Evolutionary conservation across 106 monocot species (phyloP).

Genomic region (Iris macrosiphon): DNA sequence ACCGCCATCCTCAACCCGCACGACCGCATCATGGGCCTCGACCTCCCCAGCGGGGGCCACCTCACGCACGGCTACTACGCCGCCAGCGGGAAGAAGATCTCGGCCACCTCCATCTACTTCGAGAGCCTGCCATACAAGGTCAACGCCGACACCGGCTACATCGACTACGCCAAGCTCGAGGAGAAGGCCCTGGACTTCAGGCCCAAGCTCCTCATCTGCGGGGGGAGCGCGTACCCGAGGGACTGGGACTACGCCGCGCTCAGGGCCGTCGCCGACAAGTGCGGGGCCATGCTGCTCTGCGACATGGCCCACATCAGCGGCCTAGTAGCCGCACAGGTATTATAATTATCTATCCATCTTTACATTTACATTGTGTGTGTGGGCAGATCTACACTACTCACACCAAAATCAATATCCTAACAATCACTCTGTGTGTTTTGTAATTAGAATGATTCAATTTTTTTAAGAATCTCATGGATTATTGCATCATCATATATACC

Average conservation of each 20-base stretch:
- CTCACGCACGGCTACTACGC: constrained; percentile 70
- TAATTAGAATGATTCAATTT: too few relatives aligned
- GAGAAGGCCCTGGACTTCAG: constrained; percentile 78
- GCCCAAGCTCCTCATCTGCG: constrained; percentile 74
- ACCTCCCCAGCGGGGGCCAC: constrained; percentile 67
- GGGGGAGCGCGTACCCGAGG: constrained; percentile 69
- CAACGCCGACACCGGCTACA: constrained; percentile 46
- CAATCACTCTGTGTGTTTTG: too few relatives aligned
- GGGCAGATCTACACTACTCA: too few relatives aligned
- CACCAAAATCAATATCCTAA: too few relatives aligned
- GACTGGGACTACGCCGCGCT: constrained; percentile 67
- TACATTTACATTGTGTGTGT: too few relatives aligned
- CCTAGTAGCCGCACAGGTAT: constrained; percentile 73
- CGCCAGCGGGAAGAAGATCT: constrained; percentile 70
- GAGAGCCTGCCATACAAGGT: constrained; percentile 79
- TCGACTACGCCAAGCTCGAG: constrained; percentile 71
- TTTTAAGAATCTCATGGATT: too few relatives aligned
- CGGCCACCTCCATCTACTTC: constrained; percentile 82
- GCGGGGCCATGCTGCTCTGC: constrained; percentile 57
- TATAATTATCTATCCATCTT: neutral
- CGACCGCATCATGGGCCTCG: constrained; percentile 75
- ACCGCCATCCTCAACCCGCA: constrained; percentile 66
- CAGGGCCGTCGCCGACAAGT: constrained; percentile 53
- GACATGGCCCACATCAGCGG: constrained; percentile 86
- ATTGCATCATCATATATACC: too few relatives aligned